Conservation (phyloP, 139 green algal genomes). For the Pedinophyceae sp. region DNA sequence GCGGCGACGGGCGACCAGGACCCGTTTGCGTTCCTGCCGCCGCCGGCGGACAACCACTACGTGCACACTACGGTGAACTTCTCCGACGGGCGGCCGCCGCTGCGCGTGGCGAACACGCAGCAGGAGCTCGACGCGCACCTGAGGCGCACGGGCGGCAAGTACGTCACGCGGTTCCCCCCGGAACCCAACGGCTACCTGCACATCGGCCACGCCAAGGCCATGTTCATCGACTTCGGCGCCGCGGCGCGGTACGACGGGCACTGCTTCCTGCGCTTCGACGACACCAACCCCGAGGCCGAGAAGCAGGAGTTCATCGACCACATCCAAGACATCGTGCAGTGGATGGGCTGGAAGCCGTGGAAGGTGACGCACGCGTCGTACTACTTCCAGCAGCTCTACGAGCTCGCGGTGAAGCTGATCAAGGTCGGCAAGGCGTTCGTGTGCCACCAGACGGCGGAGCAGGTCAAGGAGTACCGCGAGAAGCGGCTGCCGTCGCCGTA, state of each 20-base stretch:
- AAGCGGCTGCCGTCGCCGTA: constrained; percentile 61
- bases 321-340: constrained; percentile 87
- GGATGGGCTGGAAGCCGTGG: constrained; percentile 86
- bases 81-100: constrained; percentile 30
- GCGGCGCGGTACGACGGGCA: constrained; percentile 56
- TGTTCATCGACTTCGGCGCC: constrained; percentile 97
- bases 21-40: constrained; percentile 71
- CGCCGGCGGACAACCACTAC: constrained; percentile 63
- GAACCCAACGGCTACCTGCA: constrained; percentile 90
- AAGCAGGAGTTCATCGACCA: constrained; percentile 98
- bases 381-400: constrained; percentile 90
- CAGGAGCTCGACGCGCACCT: constrained; percentile 66
- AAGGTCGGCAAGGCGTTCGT: constrained; percentile 81
- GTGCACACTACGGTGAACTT: constrained; percentile 51
- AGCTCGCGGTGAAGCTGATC: constrained; percentile 85
- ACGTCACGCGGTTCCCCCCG: constrained; percentile 86
- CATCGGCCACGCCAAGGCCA: constrained; percentile 94
- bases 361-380: constrained; percentile 88
- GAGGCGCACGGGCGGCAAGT: constrained; percentile 51
- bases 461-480: constrained; percentile 80
- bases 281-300: constrained; percentile 97
- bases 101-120: constrained; percentile 71
- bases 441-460: constrained; percentile 82
- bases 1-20: constrained; percentile 27
- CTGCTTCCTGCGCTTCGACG: constrained; percentile 90